These are phyloP conservation scores for Lenzites betulinus DNA, from an alignment of 768 basidiomycete genomes.

Conservation along the genomic window DNA sequence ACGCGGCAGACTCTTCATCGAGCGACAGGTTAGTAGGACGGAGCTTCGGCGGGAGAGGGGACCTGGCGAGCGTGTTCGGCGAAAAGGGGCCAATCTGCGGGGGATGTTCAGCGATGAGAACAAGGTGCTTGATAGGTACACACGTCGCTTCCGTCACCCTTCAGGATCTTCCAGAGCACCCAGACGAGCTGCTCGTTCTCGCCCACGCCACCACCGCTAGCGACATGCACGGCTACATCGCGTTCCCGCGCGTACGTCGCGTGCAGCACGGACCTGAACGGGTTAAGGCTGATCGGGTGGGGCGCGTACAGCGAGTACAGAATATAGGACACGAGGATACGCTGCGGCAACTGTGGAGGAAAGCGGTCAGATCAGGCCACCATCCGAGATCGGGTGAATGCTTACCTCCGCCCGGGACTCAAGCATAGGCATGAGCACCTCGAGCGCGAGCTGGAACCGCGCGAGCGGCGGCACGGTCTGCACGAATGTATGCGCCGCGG, in stretches of 20 bases:
- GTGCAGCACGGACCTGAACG: constrained; percentile 75
- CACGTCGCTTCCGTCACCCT: constrained; percentile 82
- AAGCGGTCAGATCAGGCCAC: neutral
- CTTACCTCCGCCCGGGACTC: constrained; percentile 59
- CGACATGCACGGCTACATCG: constrained; percentile 54
- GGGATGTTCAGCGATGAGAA: neutral
- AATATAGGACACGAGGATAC: constrained; percentile 79
- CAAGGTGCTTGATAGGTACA: constrained; percentile 27
- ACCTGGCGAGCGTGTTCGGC: constrained; percentile 70
- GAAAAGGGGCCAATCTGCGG: constrained; percentile 79
- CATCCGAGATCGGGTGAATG: constrained; percentile 20
- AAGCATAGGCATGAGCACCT: constrained; percentile 75
- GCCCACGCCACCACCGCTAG: constrained; percentile 50
- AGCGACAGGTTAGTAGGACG: constrained; percentile 70
- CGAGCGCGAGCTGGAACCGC: constrained; percentile 83
- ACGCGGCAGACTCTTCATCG: constrained; percentile 50
- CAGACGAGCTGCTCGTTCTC: constrained; percentile 79
- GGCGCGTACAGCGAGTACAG: constrained; percentile 80
- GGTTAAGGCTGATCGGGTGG: constrained; percentile 77
- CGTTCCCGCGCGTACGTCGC: constrained; percentile 70
- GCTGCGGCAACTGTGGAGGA: constrained; percentile 58
- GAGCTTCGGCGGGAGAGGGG: constrained; percentile 75
- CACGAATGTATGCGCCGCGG: constrained; percentile 71
- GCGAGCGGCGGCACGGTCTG: constrained; percentile 75
- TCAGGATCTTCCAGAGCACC: constrained; percentile 86